These are phyloP conservation scores for Stipa capillata DNA, from an alignment of 176 grass and related monocot genomes.

Conservation along the genomic window DNA sequence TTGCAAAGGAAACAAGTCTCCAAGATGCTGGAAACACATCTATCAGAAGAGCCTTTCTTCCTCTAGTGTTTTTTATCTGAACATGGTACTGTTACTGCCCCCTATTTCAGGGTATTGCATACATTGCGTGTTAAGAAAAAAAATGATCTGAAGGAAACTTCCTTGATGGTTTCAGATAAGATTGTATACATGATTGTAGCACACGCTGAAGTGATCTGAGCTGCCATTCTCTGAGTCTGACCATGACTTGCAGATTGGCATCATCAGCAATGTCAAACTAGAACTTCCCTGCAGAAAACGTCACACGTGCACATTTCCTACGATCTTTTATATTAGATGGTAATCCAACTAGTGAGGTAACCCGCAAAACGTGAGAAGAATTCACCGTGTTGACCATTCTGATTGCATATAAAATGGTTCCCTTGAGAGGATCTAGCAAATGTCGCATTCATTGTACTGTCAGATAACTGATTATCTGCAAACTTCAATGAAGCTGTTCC, in stretches of 20 bases:
- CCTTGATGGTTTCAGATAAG: conserved; percentile 26
- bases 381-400: conserved; percentile 6
- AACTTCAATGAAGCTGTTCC: not conserved
- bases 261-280: conserved; percentile 2
- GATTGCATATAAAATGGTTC: not conserved
- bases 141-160: not conserved
- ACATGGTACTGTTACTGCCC: conserved; percentile 10
- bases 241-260: not conserved
- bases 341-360: conserved; percentile 3
- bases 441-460: not conserved
- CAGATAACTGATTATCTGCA: not conserved
- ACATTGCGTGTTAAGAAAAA: not conserved
- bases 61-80: not conserved
- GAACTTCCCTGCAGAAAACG: not conserved
- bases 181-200: not conserved
- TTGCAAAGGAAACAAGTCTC: not conserved
- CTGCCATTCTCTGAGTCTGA: conserved; percentile 19
- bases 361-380: not conserved
- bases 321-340: not conserved
- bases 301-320: conserved; percentile 18
- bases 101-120: not conserved
- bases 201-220: conserved; percentile 18
- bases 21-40: not conserved
- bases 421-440: not conserved
- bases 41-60: not conserved